A percentile compares a stretch with the other conserved stretches of the same genome.
phyloP scores from a whole-genome alignment of 192 early-diverging fungal species.

The Coemansia sp. region DNA sequence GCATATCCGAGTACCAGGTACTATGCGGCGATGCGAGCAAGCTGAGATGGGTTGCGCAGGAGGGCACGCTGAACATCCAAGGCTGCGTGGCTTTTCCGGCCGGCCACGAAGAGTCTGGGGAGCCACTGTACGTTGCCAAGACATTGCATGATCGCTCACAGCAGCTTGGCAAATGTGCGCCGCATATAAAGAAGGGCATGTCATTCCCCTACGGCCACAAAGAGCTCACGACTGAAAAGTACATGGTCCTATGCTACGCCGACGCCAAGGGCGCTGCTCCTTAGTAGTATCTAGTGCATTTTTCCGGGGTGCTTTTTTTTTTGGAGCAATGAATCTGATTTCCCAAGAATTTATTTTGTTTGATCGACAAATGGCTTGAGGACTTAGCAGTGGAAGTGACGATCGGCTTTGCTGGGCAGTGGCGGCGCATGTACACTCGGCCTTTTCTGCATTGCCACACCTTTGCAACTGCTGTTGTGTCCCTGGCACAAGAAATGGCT shows the following conservation, averaged over 20 bases:
- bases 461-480: background rate
- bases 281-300: background rate
- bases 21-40: conserved; percentile 60
- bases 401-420: background rate
- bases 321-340: background rate
- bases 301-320: background rate
- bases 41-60: conserved; percentile 56
- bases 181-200: conserved; percentile 55
- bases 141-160: conserved; percentile 46
- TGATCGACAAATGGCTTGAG: background rate
- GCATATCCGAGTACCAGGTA: conserved; percentile 55
- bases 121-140: conserved; percentile 55
- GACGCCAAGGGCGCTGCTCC: conserved; percentile 1
- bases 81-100: conserved; percentile 38
- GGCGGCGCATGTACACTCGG: background rate
- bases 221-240: conserved; percentile 38
- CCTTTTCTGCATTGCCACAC: background rate
- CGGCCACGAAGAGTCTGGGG: conserved; percentile 48
- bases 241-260: conserved; percentile 51
- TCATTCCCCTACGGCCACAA: conserved; percentile 50
- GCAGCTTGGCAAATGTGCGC: conserved; percentile 55
- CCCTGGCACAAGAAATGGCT: background rate
- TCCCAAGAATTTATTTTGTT: background rate
- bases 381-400: background rate
- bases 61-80: conserved; percentile 42